phyloP scores from a whole-genome alignment of 345 rosid genomes.

The Xanthoceras sorbifolium region DNA sequence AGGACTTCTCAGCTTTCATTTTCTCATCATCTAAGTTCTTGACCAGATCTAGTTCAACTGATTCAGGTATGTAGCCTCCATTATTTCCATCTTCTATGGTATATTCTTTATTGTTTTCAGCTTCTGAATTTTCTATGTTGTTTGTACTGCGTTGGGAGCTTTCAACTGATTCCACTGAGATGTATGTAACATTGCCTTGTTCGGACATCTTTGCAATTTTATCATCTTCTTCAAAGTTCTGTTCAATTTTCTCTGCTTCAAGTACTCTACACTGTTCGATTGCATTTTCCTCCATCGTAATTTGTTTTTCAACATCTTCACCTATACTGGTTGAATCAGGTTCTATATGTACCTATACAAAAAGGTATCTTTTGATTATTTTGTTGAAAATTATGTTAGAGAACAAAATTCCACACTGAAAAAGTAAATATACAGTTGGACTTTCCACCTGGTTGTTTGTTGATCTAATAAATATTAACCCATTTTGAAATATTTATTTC shows the following conservation, averaged over 20 bases:
- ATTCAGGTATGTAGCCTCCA: slow-evolving; percentile 13
- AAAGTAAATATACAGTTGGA: not conserved
- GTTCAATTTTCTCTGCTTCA: slow-evolving; percentile 9
- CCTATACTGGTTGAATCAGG: slow-evolving; percentile 11
- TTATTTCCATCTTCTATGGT: not conserved
- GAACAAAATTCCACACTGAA: too few relatives aligned
- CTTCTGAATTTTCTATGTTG: slow-evolving; percentile 14
- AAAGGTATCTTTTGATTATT: slow-evolving; percentile 7
- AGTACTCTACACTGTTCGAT: not conserved
- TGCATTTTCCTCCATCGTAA: slow-evolving; percentile 5
- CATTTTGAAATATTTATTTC: not conserved
- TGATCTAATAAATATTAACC: not conserved
- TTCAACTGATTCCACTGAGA: slow-evolving; percentile 10
- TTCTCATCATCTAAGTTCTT: slow-evolving; percentile 20
- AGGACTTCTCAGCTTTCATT: not conserved
- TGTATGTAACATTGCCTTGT: slow-evolving; percentile 19
- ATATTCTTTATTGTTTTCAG: slow-evolving; percentile 9
- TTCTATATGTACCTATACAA: slow-evolving; percentile 33
- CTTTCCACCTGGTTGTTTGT: not conserved
- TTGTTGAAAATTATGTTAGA: too few relatives aligned
- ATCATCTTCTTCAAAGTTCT: slow-evolving; percentile 9
- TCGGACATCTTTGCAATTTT: slow-evolving; percentile 1
- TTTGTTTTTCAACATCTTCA: slow-evolving; percentile 23
- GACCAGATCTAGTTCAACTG: not conserved
- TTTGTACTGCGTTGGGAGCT: slow-evolving; percentile 2